These are phyloP conservation scores for Hyaloperonospora brassicae DNA, from an alignment of 352 stramenopile species.

Conservation along the genomic window DNA sequence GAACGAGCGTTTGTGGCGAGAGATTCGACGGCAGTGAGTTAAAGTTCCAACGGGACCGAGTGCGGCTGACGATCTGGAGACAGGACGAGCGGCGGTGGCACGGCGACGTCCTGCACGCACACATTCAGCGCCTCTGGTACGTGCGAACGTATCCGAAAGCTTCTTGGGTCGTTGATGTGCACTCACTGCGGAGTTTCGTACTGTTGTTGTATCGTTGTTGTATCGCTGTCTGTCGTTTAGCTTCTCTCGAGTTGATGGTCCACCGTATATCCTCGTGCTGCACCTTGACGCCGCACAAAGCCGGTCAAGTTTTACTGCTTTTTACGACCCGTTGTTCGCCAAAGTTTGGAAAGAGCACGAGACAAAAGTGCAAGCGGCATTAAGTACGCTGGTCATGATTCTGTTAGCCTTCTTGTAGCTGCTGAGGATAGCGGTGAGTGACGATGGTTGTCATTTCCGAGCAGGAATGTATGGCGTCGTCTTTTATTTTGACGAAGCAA, in stretches of 20 bases:
- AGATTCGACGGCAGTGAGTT: constrained; percentile 38
- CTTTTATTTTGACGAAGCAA: constrained; percentile 56
- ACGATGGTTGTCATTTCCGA: not conserved
- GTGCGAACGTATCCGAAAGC: no score
- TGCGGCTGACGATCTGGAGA: constrained; percentile 35
- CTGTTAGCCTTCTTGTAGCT: no score
- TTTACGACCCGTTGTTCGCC: constrained; percentile 56
- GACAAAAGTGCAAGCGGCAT: constrained; percentile 7
- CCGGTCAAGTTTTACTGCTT: constrained; percentile 31
- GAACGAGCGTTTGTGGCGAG: constrained; percentile 33
- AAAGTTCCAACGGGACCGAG: constrained; percentile 17
- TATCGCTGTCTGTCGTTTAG: constrained; percentile 9
- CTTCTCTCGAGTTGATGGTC: constrained; percentile 19
- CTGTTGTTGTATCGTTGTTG: not conserved
- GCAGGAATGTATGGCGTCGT: constrained; percentile 54
- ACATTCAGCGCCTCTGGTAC: constrained; percentile 40
- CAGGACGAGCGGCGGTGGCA: constrained; percentile 19
- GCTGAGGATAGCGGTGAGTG: no score
- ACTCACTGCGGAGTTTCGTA: not conserved
- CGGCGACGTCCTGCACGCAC: constrained; percentile 30
- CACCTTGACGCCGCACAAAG: constrained; percentile 28
- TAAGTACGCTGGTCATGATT: constrained; percentile 15
- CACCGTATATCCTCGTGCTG: constrained; percentile 52
- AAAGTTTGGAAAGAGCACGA: constrained; percentile 25
- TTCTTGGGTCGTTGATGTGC: no score